A percentile compares a stretch with the other conserved stretches of the same genome.
These are phyloP conservation scores for Vaccinium darrowii DNA, from an alignment of 148 eudicot species.

Conservation along the genomic window DNA sequence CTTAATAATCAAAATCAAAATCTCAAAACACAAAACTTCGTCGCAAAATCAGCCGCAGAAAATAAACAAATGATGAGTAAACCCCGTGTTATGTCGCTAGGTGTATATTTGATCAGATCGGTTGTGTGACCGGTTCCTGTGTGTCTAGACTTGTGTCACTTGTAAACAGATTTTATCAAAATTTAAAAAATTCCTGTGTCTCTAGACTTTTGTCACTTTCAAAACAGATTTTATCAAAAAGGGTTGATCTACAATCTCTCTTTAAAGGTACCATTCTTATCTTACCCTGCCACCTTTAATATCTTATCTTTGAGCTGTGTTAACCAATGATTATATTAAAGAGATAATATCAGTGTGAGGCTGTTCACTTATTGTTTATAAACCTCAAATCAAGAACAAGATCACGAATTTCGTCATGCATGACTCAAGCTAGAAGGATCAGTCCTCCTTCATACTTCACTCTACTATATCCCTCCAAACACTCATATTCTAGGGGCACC, in stretches of 20 bases:
- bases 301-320: not conserved
- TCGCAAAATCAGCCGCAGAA: too few species aligned
- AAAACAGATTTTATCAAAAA: not conserved
- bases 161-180: not conserved
- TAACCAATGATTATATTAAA: not conserved
- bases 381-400: not conserved
- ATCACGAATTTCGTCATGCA: constrained; percentile 1
- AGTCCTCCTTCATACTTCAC: too few species aligned
- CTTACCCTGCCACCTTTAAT: not conserved
- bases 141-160: too few species aligned
- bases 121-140: too few species aligned
- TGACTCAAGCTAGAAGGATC: not conserved
- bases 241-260: not conserved
- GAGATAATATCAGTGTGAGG: not conserved
- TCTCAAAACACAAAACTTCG: too few species aligned
- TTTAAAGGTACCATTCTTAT: not conserved
- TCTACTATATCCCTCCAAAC: too few species aligned
- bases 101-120: too few species aligned
- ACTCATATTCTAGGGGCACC: not conserved
- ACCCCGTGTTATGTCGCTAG: too few species aligned
- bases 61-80: too few species aligned
- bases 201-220: not conserved
- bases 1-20: too few species aligned
- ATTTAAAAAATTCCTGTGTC: not conserved
- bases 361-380: not conserved